Conservation (phyloP, 805 yeast species). For the Cyberlindnera bimundalis region DNA sequence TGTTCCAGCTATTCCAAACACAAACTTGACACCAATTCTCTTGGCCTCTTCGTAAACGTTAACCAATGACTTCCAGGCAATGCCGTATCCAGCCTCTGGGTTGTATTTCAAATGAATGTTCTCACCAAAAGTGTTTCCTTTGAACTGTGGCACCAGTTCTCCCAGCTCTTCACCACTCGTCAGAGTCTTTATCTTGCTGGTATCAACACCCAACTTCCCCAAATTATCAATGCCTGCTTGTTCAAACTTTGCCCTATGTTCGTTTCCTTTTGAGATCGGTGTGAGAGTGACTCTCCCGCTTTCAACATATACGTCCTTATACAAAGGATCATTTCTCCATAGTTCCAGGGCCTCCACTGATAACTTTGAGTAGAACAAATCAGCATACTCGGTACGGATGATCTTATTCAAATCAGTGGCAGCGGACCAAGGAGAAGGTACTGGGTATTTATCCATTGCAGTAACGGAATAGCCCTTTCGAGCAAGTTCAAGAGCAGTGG, state of each 20-base stretch:
- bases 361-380: conserved; percentile 38
- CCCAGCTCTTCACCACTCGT: conserved; percentile 33
- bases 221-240: conserved; percentile 34
- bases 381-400: conserved; percentile 45
- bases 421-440: conserved; percentile 46
- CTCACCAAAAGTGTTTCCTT: conserved; percentile 22
- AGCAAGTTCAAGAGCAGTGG: conserved; percentile 39
- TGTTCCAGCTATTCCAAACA: conserved; percentile 32
- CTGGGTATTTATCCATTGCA: conserved; percentile 38
- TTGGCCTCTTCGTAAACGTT: conserved; percentile 31
- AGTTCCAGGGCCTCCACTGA: conserved; percentile 41
- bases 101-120: conserved; percentile 32
- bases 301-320: conserved; percentile 33
- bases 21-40: conserved; percentile 33
- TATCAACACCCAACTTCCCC: conserved; percentile 24
- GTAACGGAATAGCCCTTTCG: conserved; percentile 30
- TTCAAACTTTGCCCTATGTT: conserved; percentile 37
- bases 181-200: conserved; percentile 27
- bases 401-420: conserved; percentile 48
- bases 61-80: conserved; percentile 37
- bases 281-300: conserved; percentile 42
- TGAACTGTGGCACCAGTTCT: conserved; percentile 27
- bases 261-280: conserved; percentile 29
- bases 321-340: conserved; percentile 36
- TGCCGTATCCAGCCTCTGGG: conserved; percentile 41